These are phyloP conservation scores for Pseudophaeomoniella oleicola DNA, from an alignment of 2,329 filamentous ascomycete species.

Conservation along the genomic window DNA sequence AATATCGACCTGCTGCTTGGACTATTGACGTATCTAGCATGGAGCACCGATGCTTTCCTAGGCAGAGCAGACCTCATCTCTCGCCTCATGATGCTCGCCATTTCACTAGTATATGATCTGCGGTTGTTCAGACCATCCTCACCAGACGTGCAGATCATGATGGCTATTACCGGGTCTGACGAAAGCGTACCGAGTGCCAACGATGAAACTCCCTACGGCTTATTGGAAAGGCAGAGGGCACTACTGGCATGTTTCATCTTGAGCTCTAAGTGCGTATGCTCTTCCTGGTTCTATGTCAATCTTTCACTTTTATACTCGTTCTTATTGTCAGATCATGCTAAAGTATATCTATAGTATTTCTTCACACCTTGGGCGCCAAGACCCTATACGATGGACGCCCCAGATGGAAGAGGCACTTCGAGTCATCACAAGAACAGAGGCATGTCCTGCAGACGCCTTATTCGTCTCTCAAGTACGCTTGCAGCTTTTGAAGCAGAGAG, in stretches of 20 bases:
- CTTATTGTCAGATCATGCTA: slow-evolving; percentile 2
- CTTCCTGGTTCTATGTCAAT: slow-evolving; percentile 1
- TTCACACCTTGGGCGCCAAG: slow-evolving; percentile 19
- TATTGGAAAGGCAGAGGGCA: slow-evolving; percentile 16
- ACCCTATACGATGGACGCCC: slow-evolving; percentile 22
- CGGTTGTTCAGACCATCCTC: slow-evolving; percentile 18
- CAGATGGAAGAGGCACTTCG: slow-evolving; percentile 23
- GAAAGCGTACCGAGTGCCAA: slow-evolving; percentile 4
- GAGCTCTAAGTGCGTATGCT: slow-evolving; percentile 15
- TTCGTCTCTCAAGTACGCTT: slow-evolving; percentile 22
- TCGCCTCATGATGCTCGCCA: slow-evolving; percentile 22
- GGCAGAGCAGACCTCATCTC: slow-evolving; percentile 16
- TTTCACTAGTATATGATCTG: slow-evolving; percentile 23
- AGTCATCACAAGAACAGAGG: slow-evolving; percentile 13
- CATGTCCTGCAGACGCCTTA: slow-evolving; percentile 14
- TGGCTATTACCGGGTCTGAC: slow-evolving; percentile 13
- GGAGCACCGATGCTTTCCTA: slow-evolving; percentile 22
- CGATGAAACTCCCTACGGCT: slow-evolving; percentile 6
- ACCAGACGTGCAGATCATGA: slow-evolving; percentile 17
- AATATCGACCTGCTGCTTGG: slow-evolving; percentile 22
- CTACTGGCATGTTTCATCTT: slow-evolving; percentile 17
- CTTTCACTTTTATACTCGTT: background rate
- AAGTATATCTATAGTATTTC: slow-evolving; percentile 15
- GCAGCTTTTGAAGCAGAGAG: slow-evolving; percentile 19
- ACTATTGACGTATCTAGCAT: slow-evolving; percentile 22